Base-by-base conservation (phyloP, 352 stramenopile genomes). In the Globisporangium takayamanum region DNA sequence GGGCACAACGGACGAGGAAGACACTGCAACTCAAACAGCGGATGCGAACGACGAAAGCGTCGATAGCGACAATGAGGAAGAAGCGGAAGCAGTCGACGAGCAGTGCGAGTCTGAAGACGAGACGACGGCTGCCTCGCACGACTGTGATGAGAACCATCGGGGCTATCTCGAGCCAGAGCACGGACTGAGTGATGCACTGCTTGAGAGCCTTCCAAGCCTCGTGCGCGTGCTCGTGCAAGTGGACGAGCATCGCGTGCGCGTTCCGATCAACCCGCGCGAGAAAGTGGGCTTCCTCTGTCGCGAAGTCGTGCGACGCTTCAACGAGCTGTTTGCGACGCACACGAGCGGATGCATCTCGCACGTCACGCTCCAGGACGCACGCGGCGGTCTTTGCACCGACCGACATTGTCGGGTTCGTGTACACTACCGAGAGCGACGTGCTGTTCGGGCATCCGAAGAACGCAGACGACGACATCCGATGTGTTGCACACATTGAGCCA, bases 291-390 rank as follows among this genome's bases (percentile, higher is more conserved):
- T 69, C 22, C 60, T 89, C 5, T 86, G 75, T 11, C 56, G 59
- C 48, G 75, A 87, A 60, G 73, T 87, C 53, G 69, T 85, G 18
- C 73, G 75, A 7, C 69, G 79, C 20, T 89, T 74, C 54, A 87
- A 89, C 53, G 79, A 89, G 51, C 66, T 75, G 2, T 87, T 87
- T 33, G 64, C 63, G 33, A 42, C 41, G 5, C 6, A 47, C 28
- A 5, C n/a, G n/a, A 55, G 52, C 11, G 69, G 59, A 2, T 57
- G 53, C 14, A 72, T 87, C 41, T 62, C 61, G 0, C 49, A 59
- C 41, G 75, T 87, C 18, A 72, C 74, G 45, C 68, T 89, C 10
- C 79, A 87, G 55, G 78, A 87, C 33, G 66, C 69, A 6, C 66
- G 75, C n/a, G 79, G 79, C 5, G 77, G 67, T 82, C 22, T 84